A percentile compares a stretch with the other conserved stretches of the same genome.
Conservation (phyloP, 768 basidiomycete species). For the Fomitopsis pulvina region DNA sequence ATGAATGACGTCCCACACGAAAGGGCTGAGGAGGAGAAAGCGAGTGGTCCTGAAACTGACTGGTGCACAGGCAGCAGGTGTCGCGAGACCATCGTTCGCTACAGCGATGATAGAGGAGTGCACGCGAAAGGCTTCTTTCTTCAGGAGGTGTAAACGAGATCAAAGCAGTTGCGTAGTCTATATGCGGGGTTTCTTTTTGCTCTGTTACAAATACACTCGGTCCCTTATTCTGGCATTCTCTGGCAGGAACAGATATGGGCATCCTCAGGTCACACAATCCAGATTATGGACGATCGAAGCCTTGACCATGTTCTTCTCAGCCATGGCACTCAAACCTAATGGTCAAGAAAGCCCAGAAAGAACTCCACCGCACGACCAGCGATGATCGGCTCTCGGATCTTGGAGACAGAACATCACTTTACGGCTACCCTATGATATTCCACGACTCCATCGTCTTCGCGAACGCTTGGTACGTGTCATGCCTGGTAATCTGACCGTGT, state of each 20-base stretch:
- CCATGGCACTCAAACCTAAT: conserved; percentile 34
- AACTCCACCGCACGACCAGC: conserved; percentile 38
- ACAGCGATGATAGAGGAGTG: conserved; percentile 14
- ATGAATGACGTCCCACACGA: conserved; percentile 15
- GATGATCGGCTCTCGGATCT: conserved; percentile 32
- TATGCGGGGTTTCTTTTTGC: conserved; percentile 16
- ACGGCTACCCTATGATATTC: conserved; percentile 21
- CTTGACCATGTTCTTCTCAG: conserved; percentile 33
- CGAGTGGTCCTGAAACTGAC: background rate
- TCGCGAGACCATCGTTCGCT: conserved; percentile 16
- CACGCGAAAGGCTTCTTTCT: conserved; percentile 5
- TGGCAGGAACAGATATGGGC: conserved; percentile 20
- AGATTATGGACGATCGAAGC: conserved; percentile 31
- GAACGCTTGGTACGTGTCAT: conserved; percentile 8
- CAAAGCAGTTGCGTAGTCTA: conserved; percentile 14
- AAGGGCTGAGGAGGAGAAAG: conserved; percentile 13
- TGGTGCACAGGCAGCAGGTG: conserved; percentile 10
- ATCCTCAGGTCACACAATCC: background rate
- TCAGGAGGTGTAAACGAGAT: conserved; percentile 16
- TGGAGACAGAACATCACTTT: conserved; percentile 32
- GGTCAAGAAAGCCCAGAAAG: conserved; percentile 32
- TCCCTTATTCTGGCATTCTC: background rate
- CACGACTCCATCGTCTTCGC: conserved; percentile 19
- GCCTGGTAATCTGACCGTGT: background rate
- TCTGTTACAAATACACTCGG: background rate